Percentiles rank a stretch among this genome's conserved stretches.
These are phyloP conservation scores for Ceratocystis colombiana DNA, from an alignment of 2,329 filamentous ascomycete species.

Conservation along the genomic window DNA sequence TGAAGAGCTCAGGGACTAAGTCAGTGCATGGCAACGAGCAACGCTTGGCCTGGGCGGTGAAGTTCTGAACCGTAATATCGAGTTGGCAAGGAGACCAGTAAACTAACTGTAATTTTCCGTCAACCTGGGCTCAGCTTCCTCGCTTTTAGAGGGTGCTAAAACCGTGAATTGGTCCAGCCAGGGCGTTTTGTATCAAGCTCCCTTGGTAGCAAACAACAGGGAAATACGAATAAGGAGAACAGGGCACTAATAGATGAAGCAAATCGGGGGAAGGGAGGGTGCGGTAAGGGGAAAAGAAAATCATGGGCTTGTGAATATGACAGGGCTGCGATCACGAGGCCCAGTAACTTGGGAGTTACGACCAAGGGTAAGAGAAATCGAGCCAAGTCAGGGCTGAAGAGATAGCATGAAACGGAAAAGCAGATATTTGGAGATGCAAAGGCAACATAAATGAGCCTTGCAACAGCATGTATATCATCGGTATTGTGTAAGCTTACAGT, in stretches of 20 bases:
- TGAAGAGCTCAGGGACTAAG: conserved; percentile 1
- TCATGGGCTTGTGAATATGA: background rate
- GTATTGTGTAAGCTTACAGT: conserved; percentile 5
- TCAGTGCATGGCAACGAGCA: background rate
- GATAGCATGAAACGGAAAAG: background rate
- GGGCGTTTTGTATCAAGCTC: background rate
- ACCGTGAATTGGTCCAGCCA: background rate
- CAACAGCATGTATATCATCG: background rate
- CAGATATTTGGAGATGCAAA: background rate
- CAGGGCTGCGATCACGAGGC: conserved; percentile 6
- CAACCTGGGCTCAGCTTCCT: background rate
- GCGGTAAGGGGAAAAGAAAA: conserved; percentile 5
- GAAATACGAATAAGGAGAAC: background rate
- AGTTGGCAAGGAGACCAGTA: conserved; percentile 12
- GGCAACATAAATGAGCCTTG: background rate
- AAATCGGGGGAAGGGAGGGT: background rate
- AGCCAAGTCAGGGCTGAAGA: background rate
- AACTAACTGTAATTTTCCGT: background rate
- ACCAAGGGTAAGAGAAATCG: background rate
- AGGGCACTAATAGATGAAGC: background rate
- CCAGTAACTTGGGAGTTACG: background rate
- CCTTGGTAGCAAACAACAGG: background rate
- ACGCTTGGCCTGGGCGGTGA: background rate
- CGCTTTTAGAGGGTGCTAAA: background rate
- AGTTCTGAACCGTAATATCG: background rate